Evolutionary conservation across 352 stramenopile genomes (phyloP).

Genomic region (Phytophthora sp.): DNA sequence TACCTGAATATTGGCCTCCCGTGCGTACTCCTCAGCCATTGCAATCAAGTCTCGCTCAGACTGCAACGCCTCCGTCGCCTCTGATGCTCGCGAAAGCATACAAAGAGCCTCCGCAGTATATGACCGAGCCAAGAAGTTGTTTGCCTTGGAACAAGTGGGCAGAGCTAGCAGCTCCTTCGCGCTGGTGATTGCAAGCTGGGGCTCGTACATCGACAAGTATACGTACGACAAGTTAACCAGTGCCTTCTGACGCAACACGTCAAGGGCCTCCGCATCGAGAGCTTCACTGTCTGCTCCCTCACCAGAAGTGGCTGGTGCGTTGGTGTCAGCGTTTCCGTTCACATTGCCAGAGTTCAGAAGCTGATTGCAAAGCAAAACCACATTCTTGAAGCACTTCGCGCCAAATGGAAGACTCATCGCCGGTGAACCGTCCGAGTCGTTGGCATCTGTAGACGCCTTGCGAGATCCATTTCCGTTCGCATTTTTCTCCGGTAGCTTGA

Average conservation of each 20-base stretch:
- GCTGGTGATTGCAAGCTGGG: slow-evolving; percentile 85
- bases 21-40: slow-evolving; percentile 80
- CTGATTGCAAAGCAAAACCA: slow-evolving; percentile 82
- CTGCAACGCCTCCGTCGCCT: slow-evolving; percentile 80
- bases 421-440: slow-evolving; percentile 46
- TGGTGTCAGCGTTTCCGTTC: slow-evolving; percentile 38
- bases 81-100: slow-evolving; percentile 83
- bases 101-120: slow-evolving; percentile 92
- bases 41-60: slow-evolving; percentile 74
- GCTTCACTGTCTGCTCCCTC: slow-evolving; percentile 34
- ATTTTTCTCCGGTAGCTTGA: slow-evolving; percentile 70
- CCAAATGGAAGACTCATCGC: slow-evolving; percentile 89
- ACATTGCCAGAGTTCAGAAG: slow-evolving; percentile 51
- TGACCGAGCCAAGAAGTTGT: slow-evolving; percentile 81
- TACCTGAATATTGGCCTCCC: slow-evolving; percentile 80
- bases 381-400: slow-evolving; percentile 90
- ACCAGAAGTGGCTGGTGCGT: slow-evolving; percentile 1
- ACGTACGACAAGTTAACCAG: slow-evolving; percentile 90
- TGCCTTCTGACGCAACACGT: slow-evolving; percentile 83
- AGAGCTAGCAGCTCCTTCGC: slow-evolving; percentile 81
- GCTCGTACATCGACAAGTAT: slow-evolving; percentile 92
- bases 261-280: slow-evolving; percentile 59
- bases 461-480: slow-evolving; percentile 45
- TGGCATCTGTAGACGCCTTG: slow-evolving; percentile 27
- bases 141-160: slow-evolving; percentile 72